phyloP scores from a whole-genome alignment of 257 asterid genomes.

The Avicennia marina region DNA sequence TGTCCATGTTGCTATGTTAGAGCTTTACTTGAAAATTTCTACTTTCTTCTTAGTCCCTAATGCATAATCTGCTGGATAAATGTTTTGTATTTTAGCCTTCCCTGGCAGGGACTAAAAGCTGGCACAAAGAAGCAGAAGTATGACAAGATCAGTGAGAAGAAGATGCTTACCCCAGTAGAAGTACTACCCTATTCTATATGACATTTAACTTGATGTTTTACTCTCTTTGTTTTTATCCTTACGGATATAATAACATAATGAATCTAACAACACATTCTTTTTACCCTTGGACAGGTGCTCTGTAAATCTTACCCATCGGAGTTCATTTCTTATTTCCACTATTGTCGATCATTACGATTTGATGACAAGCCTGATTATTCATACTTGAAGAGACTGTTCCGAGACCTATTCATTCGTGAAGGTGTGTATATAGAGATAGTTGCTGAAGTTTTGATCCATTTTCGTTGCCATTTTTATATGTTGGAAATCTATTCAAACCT shows the following conservation, averaged over 20 bases:
- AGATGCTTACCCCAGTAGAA: conserved; percentile 94
- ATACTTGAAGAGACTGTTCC: conserved; percentile 91
- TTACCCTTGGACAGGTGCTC: conserved; percentile 51
- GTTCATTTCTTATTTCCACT: conserved; percentile 82
- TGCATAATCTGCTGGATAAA: not conserved
- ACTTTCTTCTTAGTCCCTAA: not conserved
- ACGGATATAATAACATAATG: too few species aligned
- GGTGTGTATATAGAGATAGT: too few species aligned
- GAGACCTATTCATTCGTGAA: conserved; percentile 91
- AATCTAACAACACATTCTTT: too few species aligned
- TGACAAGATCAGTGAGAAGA: conserved; percentile 94
- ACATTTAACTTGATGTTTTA: not conserved
- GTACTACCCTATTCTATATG: conserved; percentile 33
- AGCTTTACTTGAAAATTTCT: not conserved
- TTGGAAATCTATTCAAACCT: not conserved
- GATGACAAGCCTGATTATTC: conserved; percentile 97
- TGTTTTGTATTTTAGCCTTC: conserved; percentile 53
- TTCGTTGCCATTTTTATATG: not conserved
- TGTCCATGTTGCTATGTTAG: too few species aligned
- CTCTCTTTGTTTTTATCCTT: too few species aligned
- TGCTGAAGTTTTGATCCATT: not conserved
- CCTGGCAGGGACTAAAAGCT: conserved; percentile 97
- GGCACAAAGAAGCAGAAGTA: conserved; percentile 97
- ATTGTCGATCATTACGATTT: conserved; percentile 87
- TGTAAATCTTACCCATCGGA: conserved; percentile 90